Evolutionary conservation across 805 yeast species (phyloP).

Genomic region (Wickerhamomyces chambardii): DNA sequence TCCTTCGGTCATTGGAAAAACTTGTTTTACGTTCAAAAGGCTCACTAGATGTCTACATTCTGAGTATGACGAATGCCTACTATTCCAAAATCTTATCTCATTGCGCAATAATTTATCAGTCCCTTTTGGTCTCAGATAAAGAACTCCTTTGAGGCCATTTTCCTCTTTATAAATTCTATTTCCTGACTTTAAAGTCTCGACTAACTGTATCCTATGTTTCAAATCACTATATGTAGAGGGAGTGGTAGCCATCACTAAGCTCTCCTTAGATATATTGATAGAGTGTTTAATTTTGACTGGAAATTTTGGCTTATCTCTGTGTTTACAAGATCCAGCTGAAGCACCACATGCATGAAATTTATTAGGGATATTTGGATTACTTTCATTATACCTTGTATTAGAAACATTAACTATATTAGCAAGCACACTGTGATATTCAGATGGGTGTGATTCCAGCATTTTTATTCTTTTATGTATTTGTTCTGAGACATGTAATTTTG

Average conservation of each 20-base stretch:
- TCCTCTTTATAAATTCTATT: constrained; percentile 13
- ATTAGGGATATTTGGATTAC: neutral
- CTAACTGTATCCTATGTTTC: constrained; percentile 15
- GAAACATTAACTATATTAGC: neutral
- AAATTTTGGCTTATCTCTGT: constrained; percentile 2
- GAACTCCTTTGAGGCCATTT: constrained; percentile 1
- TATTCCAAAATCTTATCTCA: constrained; percentile 29
- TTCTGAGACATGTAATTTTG: constrained; percentile 22
- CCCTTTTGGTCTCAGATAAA: constrained; percentile 22
- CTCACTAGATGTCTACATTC: constrained; percentile 28
- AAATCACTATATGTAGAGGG: constrained; percentile 3
- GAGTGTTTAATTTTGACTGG: constrained; percentile 25
- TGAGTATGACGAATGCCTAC: constrained; percentile 37
- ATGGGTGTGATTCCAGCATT: constrained; percentile 4
- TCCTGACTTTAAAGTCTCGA: constrained; percentile 7
- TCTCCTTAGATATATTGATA: constrained; percentile 22
- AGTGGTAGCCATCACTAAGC: constrained; percentile 2
- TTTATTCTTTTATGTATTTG: constrained; percentile 15
- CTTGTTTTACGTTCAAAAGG: constrained; percentile 28
- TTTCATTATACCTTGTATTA: neutral
- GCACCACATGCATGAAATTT: constrained; percentile 12
- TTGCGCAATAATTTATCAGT: constrained; percentile 23
- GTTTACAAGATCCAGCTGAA: constrained; percentile 1
- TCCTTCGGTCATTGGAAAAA: constrained; percentile 33
- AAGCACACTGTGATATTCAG: constrained; percentile 1